These are phyloP conservation scores for Plectosphaerella cucumerina DNA, from an alignment of 2,329 filamentous ascomycete species.

Conservation along the genomic window DNA sequence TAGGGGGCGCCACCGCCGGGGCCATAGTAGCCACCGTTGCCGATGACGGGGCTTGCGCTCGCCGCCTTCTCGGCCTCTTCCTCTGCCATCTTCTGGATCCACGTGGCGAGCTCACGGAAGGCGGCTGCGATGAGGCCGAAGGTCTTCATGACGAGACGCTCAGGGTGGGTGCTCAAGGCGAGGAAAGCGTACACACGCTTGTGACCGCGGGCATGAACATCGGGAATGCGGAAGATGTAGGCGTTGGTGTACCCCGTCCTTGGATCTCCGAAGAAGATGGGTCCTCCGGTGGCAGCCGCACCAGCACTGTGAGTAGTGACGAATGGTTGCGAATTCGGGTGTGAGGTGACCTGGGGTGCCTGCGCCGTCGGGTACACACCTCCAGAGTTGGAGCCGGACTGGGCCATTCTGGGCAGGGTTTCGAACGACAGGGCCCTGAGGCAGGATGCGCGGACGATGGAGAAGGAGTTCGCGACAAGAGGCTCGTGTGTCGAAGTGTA, in stretches of 20 bases:
- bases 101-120: slow-evolving; percentile 60
- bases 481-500: slow-evolving; percentile 68
- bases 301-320: slow-evolving; percentile 51
- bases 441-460: slow-evolving; percentile 63
- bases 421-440: slow-evolving; percentile 64
- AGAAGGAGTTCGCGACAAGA: slow-evolving; percentile 56
- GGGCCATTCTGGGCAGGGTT: slow-evolving; percentile 49
- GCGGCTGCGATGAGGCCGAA: slow-evolving; percentile 59
- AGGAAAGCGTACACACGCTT: slow-evolving; percentile 67
- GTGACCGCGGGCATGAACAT: slow-evolving; percentile 62
- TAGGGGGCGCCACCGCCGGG: slow-evolving; percentile 21
- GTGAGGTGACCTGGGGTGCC: slow-evolving; percentile 10
- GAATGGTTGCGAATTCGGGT: slow-evolving; percentile 39
- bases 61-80: slow-evolving; percentile 55
- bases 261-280: slow-evolving; percentile 66
- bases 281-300: slow-evolving; percentile 55
- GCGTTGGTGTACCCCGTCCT: slow-evolving; percentile 64
- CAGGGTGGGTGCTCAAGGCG: slow-evolving; percentile 61
- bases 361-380: slow-evolving; percentile 28
- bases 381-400: slow-evolving; percentile 29
- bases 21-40: slow-evolving; percentile 36
- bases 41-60: slow-evolving; percentile 33
- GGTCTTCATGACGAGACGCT: slow-evolving; percentile 61
- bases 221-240: slow-evolving; percentile 66
- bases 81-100: slow-evolving; percentile 63